phyloP scores from a whole-genome alignment of 2,329 filamentous ascomycete genomes.

The Neonectria coccinea region DNA sequence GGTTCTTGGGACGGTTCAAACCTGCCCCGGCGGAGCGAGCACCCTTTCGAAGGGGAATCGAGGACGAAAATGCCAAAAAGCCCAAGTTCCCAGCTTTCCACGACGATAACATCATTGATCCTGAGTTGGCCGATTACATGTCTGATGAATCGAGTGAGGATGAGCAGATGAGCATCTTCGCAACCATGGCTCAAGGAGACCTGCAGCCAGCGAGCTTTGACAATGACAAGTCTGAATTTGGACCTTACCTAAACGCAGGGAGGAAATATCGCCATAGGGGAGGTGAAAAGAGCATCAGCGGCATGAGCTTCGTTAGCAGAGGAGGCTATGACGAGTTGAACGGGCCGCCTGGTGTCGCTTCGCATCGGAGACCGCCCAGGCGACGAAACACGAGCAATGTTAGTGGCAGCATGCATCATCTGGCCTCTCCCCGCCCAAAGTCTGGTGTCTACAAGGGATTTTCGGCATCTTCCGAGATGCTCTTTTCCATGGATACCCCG shows the following conservation, averaged over 20 bases:
- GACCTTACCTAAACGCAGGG: slow-evolving; percentile 76
- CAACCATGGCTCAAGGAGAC: slow-evolving; percentile 75
- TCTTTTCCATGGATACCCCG: slow-evolving; percentile 60
- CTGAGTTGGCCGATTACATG: slow-evolving; percentile 93
- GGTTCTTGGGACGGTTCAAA: slow-evolving; percentile 82
- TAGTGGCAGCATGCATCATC: slow-evolving; percentile 75
- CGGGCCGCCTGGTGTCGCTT: slow-evolving; percentile 67
- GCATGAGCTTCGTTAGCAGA: slow-evolving; percentile 75
- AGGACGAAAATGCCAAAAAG: slow-evolving; percentile 74
- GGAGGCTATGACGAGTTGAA: slow-evolving; percentile 73
- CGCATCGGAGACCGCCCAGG: slow-evolving; percentile 71
- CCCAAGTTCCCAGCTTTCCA: slow-evolving; percentile 89
- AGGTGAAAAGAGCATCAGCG: slow-evolving; percentile 81
- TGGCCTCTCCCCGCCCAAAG: slow-evolving; percentile 78
- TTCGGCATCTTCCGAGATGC: slow-evolving; percentile 63
- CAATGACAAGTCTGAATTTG: slow-evolving; percentile 78
- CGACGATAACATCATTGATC: slow-evolving; percentile 98
- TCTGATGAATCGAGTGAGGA: slow-evolving; percentile 96
- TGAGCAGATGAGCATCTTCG: slow-evolving; percentile 89
- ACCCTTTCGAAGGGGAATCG: slow-evolving; percentile 82
- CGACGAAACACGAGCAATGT: slow-evolving; percentile 87
- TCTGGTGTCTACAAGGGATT: slow-evolving; percentile 68
- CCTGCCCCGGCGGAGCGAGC: slow-evolving; percentile 80
- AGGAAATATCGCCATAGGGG: slow-evolving; percentile 80
- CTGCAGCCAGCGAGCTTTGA: slow-evolving; percentile 75